Base-by-base conservation (phyloP, 495 filamentous ascomycete species). In the Trichoderma gamsii region DNA sequence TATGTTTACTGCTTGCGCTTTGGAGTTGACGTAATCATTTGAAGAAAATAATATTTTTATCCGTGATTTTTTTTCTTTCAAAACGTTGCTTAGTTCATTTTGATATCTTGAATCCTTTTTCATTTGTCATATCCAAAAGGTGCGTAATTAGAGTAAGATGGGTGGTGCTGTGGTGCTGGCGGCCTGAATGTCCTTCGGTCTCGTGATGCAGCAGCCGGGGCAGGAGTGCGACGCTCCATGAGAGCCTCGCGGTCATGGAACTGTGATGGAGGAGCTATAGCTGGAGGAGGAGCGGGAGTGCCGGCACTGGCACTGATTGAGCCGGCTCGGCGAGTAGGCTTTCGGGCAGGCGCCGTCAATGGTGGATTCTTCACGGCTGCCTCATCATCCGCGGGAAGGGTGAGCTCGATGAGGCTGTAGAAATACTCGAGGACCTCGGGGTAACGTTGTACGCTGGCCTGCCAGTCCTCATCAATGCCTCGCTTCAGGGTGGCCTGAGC, bases 341-440 rank as follows among this genome's bases (percentile, higher is more conserved):
- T 61, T 61, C 56, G 56, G 27, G 56, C 23, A 29, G 85, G 78
- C 65, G 83, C 83, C 71, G 81, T 83, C 65, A 86, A 74, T 9
- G 84, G 84, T 64, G 83, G 84, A 69, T 86, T 83, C 69, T 82
- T 82, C 63, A 86, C 83, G 38, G 77, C 77, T 2, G 79, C 73
- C 41, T 85, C 83, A 67, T 84, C 79, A 61, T 86, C 83, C 27
- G 76, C 73, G 0, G 88, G 88, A 8, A 89, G 74, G 56, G 79
- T 82, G 67, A 89, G 70, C 69, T 88, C 85, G 18, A 90, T 84
- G 32, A 89, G 77, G 67, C 83, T 81, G 78, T 85, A 91, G 71
- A 87, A 91, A 73, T 90, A 89, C 76, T 91, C 87, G 49, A 92
- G 79, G 32, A 91, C 88, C 72, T 90, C 87, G 5, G 89, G 89